Evolutionary conservation across 2,329 filamentous ascomycete species (phyloP).

Genomic region (Aspergillus amoenus): DNA sequence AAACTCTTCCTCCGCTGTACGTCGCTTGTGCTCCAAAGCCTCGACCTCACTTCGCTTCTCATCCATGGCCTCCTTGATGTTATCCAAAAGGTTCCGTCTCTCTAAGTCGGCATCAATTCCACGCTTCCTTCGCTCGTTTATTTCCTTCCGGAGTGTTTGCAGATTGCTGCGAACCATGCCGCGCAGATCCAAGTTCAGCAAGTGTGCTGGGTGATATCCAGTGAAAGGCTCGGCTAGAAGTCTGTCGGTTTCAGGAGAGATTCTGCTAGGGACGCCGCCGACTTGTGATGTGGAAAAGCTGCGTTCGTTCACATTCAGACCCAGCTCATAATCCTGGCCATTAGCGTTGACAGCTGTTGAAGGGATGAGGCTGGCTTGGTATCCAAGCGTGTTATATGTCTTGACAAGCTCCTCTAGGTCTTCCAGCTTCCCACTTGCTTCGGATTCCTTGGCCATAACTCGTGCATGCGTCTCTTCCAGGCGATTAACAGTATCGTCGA

Average conservation of each 20-base stretch:
- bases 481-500: slow-evolving; percentile 72
- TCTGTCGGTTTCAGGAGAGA: slow-evolving; percentile 64
- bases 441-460: slow-evolving; percentile 82
- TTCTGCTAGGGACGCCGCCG: slow-evolving; percentile 49
- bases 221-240: slow-evolving; percentile 77
- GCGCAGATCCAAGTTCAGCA: slow-evolving; percentile 85
- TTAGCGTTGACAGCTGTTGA: slow-evolving; percentile 80
- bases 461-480: slow-evolving; percentile 83
- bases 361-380: slow-evolving; percentile 90
- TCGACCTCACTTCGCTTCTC: slow-evolving; percentile 93
- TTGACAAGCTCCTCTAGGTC: slow-evolving; percentile 89
- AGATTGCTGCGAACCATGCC: slow-evolving; percentile 79
- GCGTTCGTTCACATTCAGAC: slow-evolving; percentile 75
- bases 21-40: slow-evolving; percentile 81
- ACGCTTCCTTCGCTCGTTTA: slow-evolving; percentile 80
- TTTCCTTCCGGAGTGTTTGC: slow-evolving; percentile 76
- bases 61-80: slow-evolving; percentile 94
- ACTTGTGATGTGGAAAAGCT: slow-evolving; percentile 69
- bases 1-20: slow-evolving; percentile 88
- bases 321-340: slow-evolving; percentile 79
- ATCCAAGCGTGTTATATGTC: slow-evolving; percentile 89
- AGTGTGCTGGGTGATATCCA: slow-evolving; percentile 85
- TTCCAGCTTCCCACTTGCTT: slow-evolving; percentile 81
- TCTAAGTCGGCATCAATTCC: slow-evolving; percentile 91
- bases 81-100: slow-evolving; percentile 88